A percentile compares a stretch with the other conserved stretches of the same genome.
Conservation (phyloP, 192 early-diverging fungal genomes). For the Kappamyces sp. region DNA sequence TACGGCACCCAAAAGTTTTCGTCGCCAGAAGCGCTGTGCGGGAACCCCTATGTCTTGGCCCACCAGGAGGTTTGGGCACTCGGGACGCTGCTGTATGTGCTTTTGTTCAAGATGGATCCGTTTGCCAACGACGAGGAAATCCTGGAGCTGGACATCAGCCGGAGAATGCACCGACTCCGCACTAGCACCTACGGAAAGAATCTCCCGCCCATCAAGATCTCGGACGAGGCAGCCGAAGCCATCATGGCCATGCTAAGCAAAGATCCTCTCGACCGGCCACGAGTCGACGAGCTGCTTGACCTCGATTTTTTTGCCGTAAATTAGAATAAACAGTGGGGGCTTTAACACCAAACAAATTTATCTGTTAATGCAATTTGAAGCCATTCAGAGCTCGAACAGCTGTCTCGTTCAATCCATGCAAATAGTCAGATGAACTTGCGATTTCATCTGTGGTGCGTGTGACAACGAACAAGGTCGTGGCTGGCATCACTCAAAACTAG, state of each 20-base stretch:
- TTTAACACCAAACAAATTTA: too few species aligned
- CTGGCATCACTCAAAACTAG: too few species aligned
- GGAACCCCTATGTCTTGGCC: slow-evolving; percentile 34
- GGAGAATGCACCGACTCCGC: slow-evolving; percentile 28
- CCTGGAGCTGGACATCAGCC: slow-evolving; percentile 30
- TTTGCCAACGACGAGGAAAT: slow-evolving; percentile 48
- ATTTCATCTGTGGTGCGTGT: too few species aligned
- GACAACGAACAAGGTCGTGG: too few species aligned
- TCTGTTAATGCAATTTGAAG: too few species aligned
- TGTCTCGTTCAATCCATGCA: too few species aligned
- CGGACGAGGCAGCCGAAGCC: slow-evolving; percentile 31
- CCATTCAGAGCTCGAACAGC: too few species aligned
- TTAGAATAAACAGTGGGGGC: background rate
- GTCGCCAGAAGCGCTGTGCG: slow-evolving; percentile 42
- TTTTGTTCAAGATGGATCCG: slow-evolving; percentile 53
- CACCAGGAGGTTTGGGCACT: slow-evolving; percentile 53
- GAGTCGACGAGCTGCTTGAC: slow-evolving; percentile 10
- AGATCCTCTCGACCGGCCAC: slow-evolving; percentile 16
- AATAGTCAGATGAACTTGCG: too few species aligned
- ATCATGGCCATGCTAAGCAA: slow-evolving; percentile 40
- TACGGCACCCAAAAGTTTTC: slow-evolving; percentile 57
- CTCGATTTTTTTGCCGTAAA: slow-evolving; percentile 6
- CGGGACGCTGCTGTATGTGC: slow-evolving; percentile 49
- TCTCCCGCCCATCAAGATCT: slow-evolving; percentile 23
- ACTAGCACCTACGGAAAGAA: slow-evolving; percentile 17